phyloP scores from a whole-genome alignment of 768 basidiomycete genomes.

The Rhizopogon rudus region DNA sequence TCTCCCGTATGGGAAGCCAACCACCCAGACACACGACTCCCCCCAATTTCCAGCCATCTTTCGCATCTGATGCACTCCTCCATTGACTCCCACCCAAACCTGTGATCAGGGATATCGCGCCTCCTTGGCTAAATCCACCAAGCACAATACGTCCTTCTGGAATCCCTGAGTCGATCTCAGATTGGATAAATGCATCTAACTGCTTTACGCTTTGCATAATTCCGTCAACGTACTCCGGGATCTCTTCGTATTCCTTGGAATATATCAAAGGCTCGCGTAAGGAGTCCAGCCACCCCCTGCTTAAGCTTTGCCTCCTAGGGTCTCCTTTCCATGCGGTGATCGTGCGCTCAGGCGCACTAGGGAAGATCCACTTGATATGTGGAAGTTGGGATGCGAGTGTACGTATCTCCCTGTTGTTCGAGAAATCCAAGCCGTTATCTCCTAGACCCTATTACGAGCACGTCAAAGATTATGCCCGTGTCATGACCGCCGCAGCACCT shows the following conservation, averaged over 20 bases:
- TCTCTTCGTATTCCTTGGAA: slow-evolving; percentile 48
- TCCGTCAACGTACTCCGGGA: slow-evolving; percentile 56
- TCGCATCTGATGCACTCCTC: slow-evolving; percentile 9
- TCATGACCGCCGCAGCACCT: slow-evolving; percentile 16
- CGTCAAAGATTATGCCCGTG: slow-evolving; percentile 1
- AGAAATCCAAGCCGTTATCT: slow-evolving; percentile 70
- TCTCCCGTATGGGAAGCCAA: slow-evolving; percentile 63
- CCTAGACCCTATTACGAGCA: slow-evolving; percentile 52
- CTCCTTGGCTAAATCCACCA: slow-evolving; percentile 85
- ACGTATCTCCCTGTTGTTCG: not conserved
- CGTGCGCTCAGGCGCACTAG: slow-evolving; percentile 44
- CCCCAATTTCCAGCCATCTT: slow-evolving; percentile 48
- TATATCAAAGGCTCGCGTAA: slow-evolving; percentile 9
- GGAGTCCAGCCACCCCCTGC: slow-evolving; percentile 68
- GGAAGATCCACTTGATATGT: slow-evolving; percentile 84
- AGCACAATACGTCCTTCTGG: slow-evolving; percentile 64
- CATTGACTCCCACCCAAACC: slow-evolving; percentile 45
- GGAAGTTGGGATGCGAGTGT: slow-evolving; percentile 33
- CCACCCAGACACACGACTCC: slow-evolving; percentile 68
- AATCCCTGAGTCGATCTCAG: slow-evolving; percentile 68
- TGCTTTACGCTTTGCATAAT: slow-evolving; percentile 52
- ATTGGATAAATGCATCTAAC: slow-evolving; percentile 60
- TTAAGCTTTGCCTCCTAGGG: slow-evolving; percentile 34
- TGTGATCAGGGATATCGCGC: slow-evolving; percentile 63
- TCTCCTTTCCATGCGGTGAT: slow-evolving; percentile 64